These are phyloP conservation scores for Talaromyces sp. DNA, from an alignment of 2,329 filamentous ascomycete genomes.

Conservation along the genomic window DNA sequence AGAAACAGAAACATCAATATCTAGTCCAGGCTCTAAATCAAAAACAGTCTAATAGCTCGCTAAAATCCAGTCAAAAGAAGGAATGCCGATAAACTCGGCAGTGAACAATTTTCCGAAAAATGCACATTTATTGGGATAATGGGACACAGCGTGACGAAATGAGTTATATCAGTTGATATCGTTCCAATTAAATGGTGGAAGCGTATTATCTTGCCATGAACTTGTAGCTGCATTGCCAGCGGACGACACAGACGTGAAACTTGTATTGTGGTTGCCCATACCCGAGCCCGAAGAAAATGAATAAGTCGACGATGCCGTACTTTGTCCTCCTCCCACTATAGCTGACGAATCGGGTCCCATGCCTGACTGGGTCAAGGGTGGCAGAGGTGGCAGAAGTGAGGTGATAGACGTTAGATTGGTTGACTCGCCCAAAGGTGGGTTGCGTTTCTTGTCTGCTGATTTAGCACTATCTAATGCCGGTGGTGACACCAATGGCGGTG, in stretches of 20 bases:
- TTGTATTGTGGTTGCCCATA: neutral
- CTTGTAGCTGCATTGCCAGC: neutral
- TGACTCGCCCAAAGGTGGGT: neutral
- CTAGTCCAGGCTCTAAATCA: neutral
- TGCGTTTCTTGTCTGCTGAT: conserved; percentile 6
- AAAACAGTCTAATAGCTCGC: neutral
- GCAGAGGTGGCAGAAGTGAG: conserved; percentile 25
- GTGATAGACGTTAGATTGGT: conserved; percentile 11
- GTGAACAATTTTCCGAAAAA: neutral
- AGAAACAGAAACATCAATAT: neutral
- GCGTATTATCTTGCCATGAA: conserved; percentile 38
- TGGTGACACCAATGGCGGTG: conserved; percentile 17
- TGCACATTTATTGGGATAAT: neutral
- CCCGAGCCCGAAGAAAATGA: conserved; percentile 5
- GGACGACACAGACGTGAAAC: conserved; percentile 10
- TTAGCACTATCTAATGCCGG: conserved; percentile 20
- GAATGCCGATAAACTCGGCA: neutral
- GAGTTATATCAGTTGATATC: conserved; percentile 16
- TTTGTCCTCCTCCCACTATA: neutral
- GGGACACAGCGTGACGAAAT: neutral
- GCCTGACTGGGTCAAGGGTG: conserved; percentile 24
- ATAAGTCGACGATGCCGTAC: neutral
- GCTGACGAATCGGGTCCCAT: conserved; percentile 10
- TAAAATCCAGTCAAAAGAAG: neutral
- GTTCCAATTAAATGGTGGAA: conserved; percentile 42